Base-by-base conservation (phyloP, 371 early-diverging fungal genomes). In the Haplosporangium sp. region DNA sequence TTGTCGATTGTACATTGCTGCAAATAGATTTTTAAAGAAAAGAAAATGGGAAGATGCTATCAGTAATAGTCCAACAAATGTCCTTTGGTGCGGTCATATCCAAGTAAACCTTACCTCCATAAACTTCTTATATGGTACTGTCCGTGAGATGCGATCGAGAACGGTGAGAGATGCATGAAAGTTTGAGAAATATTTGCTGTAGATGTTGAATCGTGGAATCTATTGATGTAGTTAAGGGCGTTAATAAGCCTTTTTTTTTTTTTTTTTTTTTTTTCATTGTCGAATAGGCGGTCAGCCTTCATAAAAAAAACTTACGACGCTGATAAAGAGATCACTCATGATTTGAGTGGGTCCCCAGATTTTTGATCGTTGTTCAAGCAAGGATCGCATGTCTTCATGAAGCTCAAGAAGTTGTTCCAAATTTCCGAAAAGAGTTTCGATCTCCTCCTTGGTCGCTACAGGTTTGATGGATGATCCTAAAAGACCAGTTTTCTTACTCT, bases 291-390 rank as follows among this genome's bases (percentile, higher is more conserved):
- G 27, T 27, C 27, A 27, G 27, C 27, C 45, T 10, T 45, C 10
- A 45, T 42, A 5, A 56, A 27, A 27, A 27, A 19, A 3, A 68
- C 72, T 53, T 72, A 77, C 77, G 17, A 71, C 71, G 17, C 45
- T 37, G 40, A 79, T 52, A 19, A 79, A 53, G 42, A 79, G 53
- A 50, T 79, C 79, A 53, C 79, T 74, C 67, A 79, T 79, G 61
- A 79, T 79, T 65, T 79, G 79, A 13, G 74, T 71, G 4, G 79
- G 79, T 1, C 79, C 79, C 79, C 79, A 79, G 58, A 79, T 79
- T 65, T 74, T 79, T 67, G 79, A 73, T 19, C 79, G 79, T 6
- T 20, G 53, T 44, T 79, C 79, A 19, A 79, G 63, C 34, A 64
- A 34, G 56, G 60, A 48, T 1, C 79, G 74, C 40, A 79, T 67